Evolutionary conservation across 164 flowering plant genomes (phyloP).

Genomic region (Magnolia kwangsiensis): DNA sequence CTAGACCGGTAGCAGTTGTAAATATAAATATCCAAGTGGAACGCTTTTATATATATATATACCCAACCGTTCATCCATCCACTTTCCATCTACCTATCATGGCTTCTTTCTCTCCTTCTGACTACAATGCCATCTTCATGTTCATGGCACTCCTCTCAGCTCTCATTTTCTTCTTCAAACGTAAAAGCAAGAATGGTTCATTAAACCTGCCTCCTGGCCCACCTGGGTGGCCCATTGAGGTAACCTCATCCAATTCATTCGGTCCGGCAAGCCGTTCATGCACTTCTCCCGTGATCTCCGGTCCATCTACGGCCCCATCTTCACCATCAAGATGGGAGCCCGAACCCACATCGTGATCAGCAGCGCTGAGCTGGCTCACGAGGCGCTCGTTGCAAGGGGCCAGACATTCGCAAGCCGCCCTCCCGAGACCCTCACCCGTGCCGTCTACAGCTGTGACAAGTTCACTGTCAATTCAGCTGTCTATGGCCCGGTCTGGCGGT

Average conservation of each 20-base stretch:
- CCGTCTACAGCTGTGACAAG: constrained; percentile 77
- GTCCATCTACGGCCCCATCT: constrained; percentile 62
- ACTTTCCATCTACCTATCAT: not conserved
- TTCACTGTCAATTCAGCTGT: constrained; percentile 83
- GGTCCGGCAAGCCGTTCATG: constrained; percentile 75
- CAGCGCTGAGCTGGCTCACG: constrained; percentile 55
- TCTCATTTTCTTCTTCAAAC: constrained; percentile 29
- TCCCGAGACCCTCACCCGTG: constrained; percentile 68
- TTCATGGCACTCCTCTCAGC: constrained; percentile 28
- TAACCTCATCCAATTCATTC: constrained; percentile 80
- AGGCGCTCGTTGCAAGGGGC: constrained; percentile 65
- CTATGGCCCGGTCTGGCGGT: constrained; percentile 86
- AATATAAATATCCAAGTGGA: too few species aligned
- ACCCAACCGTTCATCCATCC: not conserved
- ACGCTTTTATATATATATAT: not conserved
- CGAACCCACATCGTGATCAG: constrained; percentile 65
- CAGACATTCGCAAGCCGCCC: constrained; percentile 69
- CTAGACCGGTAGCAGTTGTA: too few species aligned
- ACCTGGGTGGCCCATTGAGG: constrained; percentile 86
- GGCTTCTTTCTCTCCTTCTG: constrained; percentile 1
- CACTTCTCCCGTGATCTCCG: constrained; percentile 46
- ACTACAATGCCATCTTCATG: constrained; percentile 31
- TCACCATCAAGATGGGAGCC: constrained; percentile 75
- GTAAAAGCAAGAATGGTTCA: constrained; percentile 24
- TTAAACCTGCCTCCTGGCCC: constrained; percentile 84